Percentiles rank a stretch among this genome's conserved stretches.
These are phyloP conservation scores for Solanum raphanifolium DNA, from an alignment of 257 asterid genomes.

Conservation along the genomic window DNA sequence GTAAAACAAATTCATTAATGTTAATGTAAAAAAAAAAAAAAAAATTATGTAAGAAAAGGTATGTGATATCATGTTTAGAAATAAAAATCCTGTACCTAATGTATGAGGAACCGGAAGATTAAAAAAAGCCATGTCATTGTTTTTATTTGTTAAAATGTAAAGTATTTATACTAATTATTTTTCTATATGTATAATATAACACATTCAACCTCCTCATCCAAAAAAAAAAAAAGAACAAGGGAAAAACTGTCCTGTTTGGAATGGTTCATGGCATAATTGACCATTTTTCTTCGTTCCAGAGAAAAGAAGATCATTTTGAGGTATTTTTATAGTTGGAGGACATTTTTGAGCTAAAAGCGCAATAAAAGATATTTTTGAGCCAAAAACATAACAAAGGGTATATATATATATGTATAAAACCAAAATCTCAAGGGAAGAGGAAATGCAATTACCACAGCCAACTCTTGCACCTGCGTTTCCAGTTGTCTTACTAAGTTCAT, in stretches of 20 bases:
- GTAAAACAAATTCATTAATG: too few species aligned
- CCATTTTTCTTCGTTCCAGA: background rate
- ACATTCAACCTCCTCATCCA: too few species aligned
- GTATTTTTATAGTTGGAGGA: background rate
- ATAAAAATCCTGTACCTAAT: too few species aligned
- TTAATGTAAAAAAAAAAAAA: too few species aligned
- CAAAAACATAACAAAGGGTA: background rate
- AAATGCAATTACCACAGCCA: slow-evolving; percentile 61
- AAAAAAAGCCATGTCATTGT: too few species aligned
- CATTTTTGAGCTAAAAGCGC: background rate
- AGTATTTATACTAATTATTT: too few species aligned
- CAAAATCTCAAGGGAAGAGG: background rate
- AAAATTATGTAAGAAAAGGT: background rate
- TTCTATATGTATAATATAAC: too few species aligned
- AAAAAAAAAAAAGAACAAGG: too few species aligned
- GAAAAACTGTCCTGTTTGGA: background rate
- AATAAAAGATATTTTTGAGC: background rate
- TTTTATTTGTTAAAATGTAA: too few species aligned
- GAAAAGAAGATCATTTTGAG: background rate
- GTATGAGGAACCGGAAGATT: too few species aligned
- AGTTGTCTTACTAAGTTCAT: slow-evolving; percentile 84
- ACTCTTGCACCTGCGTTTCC: slow-evolving; percentile 93
- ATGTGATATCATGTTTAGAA: background rate
- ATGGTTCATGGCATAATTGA: background rate
- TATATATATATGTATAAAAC: background rate